phyloP scores from a whole-genome alignment of 148 eudicot genomes.

The Rhododendron williamsianum region DNA sequence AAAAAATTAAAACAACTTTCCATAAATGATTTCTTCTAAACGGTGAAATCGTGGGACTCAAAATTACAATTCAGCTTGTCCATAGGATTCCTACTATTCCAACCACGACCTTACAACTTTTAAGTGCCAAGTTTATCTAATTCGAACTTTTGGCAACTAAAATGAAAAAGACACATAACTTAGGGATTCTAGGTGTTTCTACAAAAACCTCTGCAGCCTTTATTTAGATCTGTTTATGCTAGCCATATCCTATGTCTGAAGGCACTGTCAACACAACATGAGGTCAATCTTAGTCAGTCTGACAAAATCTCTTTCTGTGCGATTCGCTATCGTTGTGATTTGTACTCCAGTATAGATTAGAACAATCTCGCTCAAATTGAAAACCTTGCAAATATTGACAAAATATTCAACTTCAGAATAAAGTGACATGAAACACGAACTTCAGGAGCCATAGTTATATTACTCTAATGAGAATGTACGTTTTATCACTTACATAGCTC shows the following conservation, averaged over 20 bases:
- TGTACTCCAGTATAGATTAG: not conserved
- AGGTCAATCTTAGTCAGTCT: not conserved
- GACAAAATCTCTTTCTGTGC: not conserved
- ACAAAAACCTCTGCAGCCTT: not conserved
- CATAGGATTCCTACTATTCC: not conserved
- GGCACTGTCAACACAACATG: not conserved
- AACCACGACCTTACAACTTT: not conserved
- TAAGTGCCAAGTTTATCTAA: not conserved
- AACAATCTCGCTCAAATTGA: not conserved
- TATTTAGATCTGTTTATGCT: not conserved
- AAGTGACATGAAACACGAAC: not conserved
- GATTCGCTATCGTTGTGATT: not conserved
- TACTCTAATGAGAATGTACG: not conserved
- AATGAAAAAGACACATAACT: not conserved
- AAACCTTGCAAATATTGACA: not conserved
- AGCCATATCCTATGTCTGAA: not conserved
- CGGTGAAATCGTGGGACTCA: not conserved
- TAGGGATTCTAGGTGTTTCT: not conserved
- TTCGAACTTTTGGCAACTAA: not conserved
- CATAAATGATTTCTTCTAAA: not conserved
- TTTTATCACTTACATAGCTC: conserved; percentile 25
- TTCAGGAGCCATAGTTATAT: not conserved
- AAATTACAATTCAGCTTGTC: not conserved
- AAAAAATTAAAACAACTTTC: not conserved
- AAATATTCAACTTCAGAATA: not conserved